Base-by-base conservation (phyloP, 177 flowering plant species). In the Vitis hybrid region DNA sequence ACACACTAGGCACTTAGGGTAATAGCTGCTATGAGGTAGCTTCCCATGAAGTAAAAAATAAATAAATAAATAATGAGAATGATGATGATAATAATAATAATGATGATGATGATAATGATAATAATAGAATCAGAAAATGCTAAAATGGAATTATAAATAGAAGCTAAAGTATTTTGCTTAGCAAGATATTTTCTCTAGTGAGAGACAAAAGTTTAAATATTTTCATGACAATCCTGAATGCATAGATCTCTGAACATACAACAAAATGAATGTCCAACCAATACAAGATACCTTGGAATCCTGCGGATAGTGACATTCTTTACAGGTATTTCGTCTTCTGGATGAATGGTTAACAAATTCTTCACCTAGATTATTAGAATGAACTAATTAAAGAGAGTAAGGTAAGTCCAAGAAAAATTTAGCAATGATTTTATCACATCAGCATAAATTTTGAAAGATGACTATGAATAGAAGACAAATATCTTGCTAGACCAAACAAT, bases 301-400 rank as follows among this genome's bases (percentile, higher is more conserved):
- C 84, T 87, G 72, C 99, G 92, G 64, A 93, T 87, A 0, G 99
- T 94, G 51, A 89, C 92, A 78, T 71, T 90, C 77, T 89, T 94
- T 17, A 94, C 95, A 64, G 92, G 92, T 6, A 88, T 80, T 79
- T 89, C 87, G 73, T 92, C 91, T 60, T 86, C 88, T 23, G 94
- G 93, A 69, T 89, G 87, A 62, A 89, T 83, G 64, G 97, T 80
- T 60, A 94, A 78, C 70, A 94, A 77, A 75, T 93, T 94, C 76
- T 94, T 94, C 56, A 84, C 97, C 98, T 93, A 21, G 51, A 59
- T 55, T 34, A 17, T 34, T n/a, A 13, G 15, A 39, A 48, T 1
- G 50, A 45, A 58, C 48, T 39, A 55, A 11, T n/a, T 15, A 23
- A 56, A 45, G 15, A 51, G 13, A 62, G 7, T 32, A 12, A 60